A percentile compares a stretch with the other conserved stretches of the same genome.
phyloP scores from a whole-genome alignment of 2,329 filamentous ascomycete genomes.

The Ophiosphaerella korrae region DNA sequence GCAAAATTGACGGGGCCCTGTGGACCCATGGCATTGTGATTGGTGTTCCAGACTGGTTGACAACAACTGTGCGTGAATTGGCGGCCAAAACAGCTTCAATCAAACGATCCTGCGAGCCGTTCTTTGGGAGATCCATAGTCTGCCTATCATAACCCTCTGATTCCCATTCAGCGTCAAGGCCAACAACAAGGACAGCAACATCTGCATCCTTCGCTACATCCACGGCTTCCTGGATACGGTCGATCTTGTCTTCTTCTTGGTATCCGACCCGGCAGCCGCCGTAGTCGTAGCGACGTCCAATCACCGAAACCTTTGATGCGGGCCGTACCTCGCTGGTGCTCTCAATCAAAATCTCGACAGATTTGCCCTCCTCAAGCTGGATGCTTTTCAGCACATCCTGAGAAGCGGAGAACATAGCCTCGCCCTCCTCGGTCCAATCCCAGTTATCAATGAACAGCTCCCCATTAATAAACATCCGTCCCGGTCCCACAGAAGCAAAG shows the following conservation, averaged over 20 bases:
- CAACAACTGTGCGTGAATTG: conserved; percentile 71
- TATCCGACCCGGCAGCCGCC: conserved; percentile 75
- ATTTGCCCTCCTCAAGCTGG: conserved; percentile 63
- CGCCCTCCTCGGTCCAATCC: conserved; percentile 72
- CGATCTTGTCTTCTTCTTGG: conserved; percentile 69
- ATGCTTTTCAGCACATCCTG: conserved; percentile 67
- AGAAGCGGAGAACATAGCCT: conserved; percentile 73
- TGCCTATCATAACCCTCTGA: conserved; percentile 71
- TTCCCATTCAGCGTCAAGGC: conserved; percentile 79
- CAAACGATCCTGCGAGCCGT: conserved; percentile 65
- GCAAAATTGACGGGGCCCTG: conserved; percentile 68
- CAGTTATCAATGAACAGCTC: conserved; percentile 67
- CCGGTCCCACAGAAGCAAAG: conserved; percentile 70
- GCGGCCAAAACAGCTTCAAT: conserved; percentile 67
- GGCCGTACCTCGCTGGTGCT: conserved; percentile 71
- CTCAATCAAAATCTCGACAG: conserved; percentile 66
- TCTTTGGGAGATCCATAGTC: conserved; percentile 63
- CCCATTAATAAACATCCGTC: conserved; percentile 65
- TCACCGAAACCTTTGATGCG: conserved; percentile 61
- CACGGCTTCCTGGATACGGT: conserved; percentile 62
- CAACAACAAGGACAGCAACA: conserved; percentile 78
- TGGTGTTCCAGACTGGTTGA: conserved; percentile 78
- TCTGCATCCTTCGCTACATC: conserved; percentile 71
- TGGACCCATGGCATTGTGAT: conserved; percentile 73
- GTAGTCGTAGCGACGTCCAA: conserved; percentile 67